These are phyloP conservation scores for Cicer yamashitae DNA, from an alignment of 306 rosid species.

Conservation along the genomic window DNA sequence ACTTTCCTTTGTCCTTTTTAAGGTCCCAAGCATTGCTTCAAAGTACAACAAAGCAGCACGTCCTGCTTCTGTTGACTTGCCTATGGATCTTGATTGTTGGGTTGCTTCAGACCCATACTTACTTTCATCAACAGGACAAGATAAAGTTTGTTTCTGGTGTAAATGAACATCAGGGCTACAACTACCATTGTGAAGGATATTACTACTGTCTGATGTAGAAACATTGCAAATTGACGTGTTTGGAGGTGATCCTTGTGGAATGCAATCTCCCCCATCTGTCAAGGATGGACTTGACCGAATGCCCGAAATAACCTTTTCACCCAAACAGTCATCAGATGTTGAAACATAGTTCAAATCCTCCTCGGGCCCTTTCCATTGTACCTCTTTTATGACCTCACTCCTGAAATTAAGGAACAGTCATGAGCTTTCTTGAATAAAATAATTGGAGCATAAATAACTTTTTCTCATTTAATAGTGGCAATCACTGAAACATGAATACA, in stretches of 20 bases:
- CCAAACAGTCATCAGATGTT: slow-evolving; percentile 55
- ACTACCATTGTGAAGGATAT: slow-evolving; percentile 71
- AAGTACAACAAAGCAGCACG: slow-evolving; percentile 76
- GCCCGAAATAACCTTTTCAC: slow-evolving; percentile 55
- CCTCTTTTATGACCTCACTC: slow-evolving; percentile 55
- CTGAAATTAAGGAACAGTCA: slow-evolving; percentile 52
- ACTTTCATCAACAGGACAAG: slow-evolving; percentile 53
- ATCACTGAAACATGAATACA: slow-evolving; percentile 16
- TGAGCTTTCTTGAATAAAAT: slow-evolving; percentile 6
- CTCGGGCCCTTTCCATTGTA: slow-evolving; percentile 43
- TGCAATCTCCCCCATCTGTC: slow-evolving; percentile 70
- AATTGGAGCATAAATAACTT: slow-evolving; percentile 1
- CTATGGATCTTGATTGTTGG: slow-evolving; percentile 60
- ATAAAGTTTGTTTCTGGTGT: slow-evolving; percentile 55
- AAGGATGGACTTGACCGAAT: slow-evolving; percentile 63
- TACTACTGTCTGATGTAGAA: slow-evolving; percentile 77
- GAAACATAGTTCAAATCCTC: slow-evolving; percentile 60
- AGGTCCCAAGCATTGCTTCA: slow-evolving; percentile 77
- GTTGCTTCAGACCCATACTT: slow-evolving; percentile 58
- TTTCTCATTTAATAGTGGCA: neutral
- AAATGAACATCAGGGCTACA: slow-evolving; percentile 82
- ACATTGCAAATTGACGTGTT: slow-evolving; percentile 60
- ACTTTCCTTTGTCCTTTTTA: slow-evolving; percentile 95
- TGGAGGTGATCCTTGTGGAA: slow-evolving; percentile 69
- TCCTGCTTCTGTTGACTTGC: slow-evolving; percentile 70